phyloP scores from a whole-genome alignment of 1,284 basidiomycete species.

The Moesziomyces sp. region DNA sequence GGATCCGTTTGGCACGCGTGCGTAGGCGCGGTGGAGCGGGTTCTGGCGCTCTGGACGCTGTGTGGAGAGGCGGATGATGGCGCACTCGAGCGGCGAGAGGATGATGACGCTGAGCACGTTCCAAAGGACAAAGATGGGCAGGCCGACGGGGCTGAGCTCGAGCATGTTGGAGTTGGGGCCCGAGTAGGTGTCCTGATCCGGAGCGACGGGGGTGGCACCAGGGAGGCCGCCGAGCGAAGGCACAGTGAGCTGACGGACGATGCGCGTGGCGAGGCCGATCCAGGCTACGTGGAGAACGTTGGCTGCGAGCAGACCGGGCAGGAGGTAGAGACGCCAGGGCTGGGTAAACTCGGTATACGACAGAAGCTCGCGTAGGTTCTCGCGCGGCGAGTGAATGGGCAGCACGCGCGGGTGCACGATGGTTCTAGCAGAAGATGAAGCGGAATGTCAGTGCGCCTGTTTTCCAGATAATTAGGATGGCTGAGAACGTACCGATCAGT shows the following conservation, averaged over 20 bases:
- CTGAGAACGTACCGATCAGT: conserved; percentile 38
- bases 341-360: conserved; percentile 56
- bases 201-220: conserved; percentile 39
- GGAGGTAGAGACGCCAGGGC: conserved; percentile 61
- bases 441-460: background rate
- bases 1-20: conserved; percentile 24
- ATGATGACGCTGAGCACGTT: conserved; percentile 50
- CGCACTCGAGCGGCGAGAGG: conserved; percentile 62
- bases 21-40: conserved; percentile 63
- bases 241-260: conserved; percentile 56
- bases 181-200: conserved; percentile 49
- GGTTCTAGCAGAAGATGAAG: conserved; percentile 24
- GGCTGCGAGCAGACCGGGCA: conserved; percentile 59
- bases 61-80: conserved; percentile 59
- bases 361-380: conserved; percentile 56
- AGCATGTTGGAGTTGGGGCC: conserved; percentile 54
- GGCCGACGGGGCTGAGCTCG: conserved; percentile 49
- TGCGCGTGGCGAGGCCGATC: conserved; percentile 54
- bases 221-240: conserved; percentile 51
- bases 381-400: conserved; percentile 33
- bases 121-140: conserved; percentile 58
- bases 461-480: background rate
- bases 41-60: conserved; percentile 63
- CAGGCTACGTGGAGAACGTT: conserved; percentile 54
- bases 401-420: conserved; percentile 62